Conservation (phyloP, 257 asterid genomes). For the Striga asiatica region DNA sequence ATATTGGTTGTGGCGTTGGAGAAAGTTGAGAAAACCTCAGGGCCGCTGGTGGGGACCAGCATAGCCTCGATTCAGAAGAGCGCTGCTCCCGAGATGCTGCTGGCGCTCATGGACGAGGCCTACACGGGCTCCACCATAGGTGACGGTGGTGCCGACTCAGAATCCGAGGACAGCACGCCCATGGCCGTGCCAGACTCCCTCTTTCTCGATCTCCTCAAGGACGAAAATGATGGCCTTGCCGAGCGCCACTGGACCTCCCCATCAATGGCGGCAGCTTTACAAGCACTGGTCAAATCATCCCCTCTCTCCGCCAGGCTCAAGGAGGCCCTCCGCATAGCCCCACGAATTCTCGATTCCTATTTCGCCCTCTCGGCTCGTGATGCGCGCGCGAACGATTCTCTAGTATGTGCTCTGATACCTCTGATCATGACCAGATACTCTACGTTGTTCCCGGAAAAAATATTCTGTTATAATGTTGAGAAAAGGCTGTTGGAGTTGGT, state of each 20-base stretch:
- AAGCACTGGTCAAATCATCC: conserved; percentile 43
- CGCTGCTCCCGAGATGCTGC: conserved; percentile 94
- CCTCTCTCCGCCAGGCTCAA: conserved; percentile 70
- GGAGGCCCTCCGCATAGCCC: conserved; percentile 69
- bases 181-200: conserved; percentile 67
- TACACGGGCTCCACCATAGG: conserved; percentile 91
- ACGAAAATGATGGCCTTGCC: conserved; percentile 94
- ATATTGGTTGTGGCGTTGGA: conserved; percentile 88
- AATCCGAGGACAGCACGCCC: conserved; percentile 76
- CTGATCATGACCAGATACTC: conserved; percentile 75
- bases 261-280: conserved; percentile 74
- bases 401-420: conserved; percentile 77
- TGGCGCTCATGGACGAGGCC: conserved; percentile 98
- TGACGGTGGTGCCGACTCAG: conserved; percentile 91
- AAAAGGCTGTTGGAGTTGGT: conserved; percentile 79
- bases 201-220: conserved; percentile 95
- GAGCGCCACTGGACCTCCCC: conserved; percentile 97
- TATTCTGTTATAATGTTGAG: conserved; percentile 72
- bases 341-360: conserved; percentile 68
- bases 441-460: conserved; percentile 69
- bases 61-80: conserved; percentile 94
- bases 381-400: conserved; percentile 45
- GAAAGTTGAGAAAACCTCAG: conserved; percentile 79
- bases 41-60: conserved; percentile 81
- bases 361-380: conserved; percentile 57